Percentiles rank a stretch among this genome's conserved stretches.
Evolutionary conservation across 176 grass and related monocot genomes (phyloP).

Genomic region (Neostapfia colusana): DNA sequence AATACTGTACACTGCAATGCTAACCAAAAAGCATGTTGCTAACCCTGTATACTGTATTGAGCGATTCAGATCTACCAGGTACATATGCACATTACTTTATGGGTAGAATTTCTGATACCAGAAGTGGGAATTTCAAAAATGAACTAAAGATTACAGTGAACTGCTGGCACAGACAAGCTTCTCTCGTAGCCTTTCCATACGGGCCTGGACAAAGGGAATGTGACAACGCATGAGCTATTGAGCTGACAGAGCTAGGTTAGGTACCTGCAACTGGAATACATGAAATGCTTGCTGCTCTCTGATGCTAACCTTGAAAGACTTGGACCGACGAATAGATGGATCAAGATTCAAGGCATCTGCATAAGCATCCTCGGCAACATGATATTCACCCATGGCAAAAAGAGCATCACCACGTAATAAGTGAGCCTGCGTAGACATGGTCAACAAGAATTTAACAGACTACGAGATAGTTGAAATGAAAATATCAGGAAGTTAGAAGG

Average conservation of each 20-base stretch:
- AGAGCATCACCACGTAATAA: constrained; percentile 68
- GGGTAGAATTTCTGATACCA: neutral
- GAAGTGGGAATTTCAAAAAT: neutral
- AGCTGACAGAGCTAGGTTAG: neutral
- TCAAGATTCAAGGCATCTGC: constrained; percentile 71
- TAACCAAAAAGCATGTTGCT: constrained; percentile 7
- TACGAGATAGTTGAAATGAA: neutral
- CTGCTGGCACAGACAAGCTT: constrained; percentile 44
- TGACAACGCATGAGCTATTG: constrained; percentile 25
- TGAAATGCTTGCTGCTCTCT: neutral
- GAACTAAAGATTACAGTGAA: constrained; percentile 42
- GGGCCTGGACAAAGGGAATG: constrained; percentile 45
- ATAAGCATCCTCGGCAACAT: constrained; percentile 60
- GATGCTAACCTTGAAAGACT: constrained; percentile 81
- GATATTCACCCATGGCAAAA: constrained; percentile 59
- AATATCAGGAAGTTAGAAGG: neutral
- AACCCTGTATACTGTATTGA: constrained; percentile 1
- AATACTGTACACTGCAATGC: constrained; percentile 4
- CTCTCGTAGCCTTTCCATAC: constrained; percentile 61
- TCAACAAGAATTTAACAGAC: neutral
- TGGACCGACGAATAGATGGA: constrained; percentile 69
- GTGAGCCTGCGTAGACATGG: constrained; percentile 57
- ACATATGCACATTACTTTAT: constrained; percentile 16
- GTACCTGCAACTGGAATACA: constrained; percentile 4
- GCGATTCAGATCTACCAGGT: neutral